Base-by-base conservation (phyloP, 2,329 filamentous ascomycete species). In the Fusarium cicatricum region DNA sequence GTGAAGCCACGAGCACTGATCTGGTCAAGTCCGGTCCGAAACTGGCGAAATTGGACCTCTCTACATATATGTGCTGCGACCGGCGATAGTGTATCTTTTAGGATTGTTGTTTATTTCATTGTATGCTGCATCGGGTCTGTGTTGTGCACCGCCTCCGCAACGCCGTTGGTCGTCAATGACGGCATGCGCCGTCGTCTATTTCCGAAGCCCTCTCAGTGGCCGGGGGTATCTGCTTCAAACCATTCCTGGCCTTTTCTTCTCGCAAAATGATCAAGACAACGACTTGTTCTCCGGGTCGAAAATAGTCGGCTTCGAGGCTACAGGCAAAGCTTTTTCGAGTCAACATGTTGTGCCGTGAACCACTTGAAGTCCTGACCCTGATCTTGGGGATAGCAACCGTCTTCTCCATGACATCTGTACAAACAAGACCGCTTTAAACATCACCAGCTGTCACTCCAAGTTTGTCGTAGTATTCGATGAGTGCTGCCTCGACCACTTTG, bases 401-500 rank as follows among this genome's bases (percentile, higher is more conserved):
- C 41, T 51, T 28, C 28, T 49, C 31, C 31, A 17, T 31, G 42
- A 39, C 61, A 42, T 62, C 59, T 42, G 15, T 41, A 42, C 40
- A 42, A 23, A 41, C n/a, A 34, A 34, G 11, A 36, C 33, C 36
- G 28, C 44, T 31, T 55, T 60, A 62, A 23, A 62, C 62, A 19
- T 60, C 62, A 3, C 23, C 23, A 10, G 23, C 23, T 39, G 54
- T 47, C 11, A 26, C 23, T 26, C 66, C 60, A 21, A 60, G 59
- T 43, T 67, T 60, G 4, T 67, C 68, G 63, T 75, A 97, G 74
- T 91, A 96, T 64, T 82, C 78, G 72, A 80, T 84, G 70, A 99
- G 83, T 55, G 86, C 81, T 62, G 78, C 81, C 75, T 93, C 87
- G 44, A 90, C 90, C 48, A 90, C 88, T 40, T 80, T 74, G 74